Percentiles rank a stretch among this genome's conserved stretches.
Conservation (phyloP, 208 protist species). For the Crithidia expoeki region DNA sequence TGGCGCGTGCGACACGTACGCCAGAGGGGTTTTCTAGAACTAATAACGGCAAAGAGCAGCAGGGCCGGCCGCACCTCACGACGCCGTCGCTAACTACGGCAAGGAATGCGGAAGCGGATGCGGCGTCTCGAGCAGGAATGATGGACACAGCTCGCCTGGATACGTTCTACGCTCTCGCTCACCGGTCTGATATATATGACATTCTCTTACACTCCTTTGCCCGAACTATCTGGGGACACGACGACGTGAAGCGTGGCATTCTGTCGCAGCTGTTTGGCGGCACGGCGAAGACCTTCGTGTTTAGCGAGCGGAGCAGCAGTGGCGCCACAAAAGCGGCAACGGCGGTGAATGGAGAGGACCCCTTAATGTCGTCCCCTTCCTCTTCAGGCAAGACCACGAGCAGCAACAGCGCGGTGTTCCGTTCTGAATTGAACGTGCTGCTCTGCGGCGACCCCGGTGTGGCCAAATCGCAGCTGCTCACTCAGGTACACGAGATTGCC, state of each 20-base stretch:
- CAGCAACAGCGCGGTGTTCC: constrained; percentile 69
- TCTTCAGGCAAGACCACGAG: background rate
- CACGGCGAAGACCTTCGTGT: constrained; percentile 92
- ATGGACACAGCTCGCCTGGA: constrained; percentile 72
- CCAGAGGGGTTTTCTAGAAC: background rate
- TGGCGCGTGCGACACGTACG: constrained; percentile 46
- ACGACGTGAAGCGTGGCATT: constrained; percentile 99
- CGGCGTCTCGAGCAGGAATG: constrained; percentile 17
- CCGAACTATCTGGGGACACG: constrained; percentile 97
- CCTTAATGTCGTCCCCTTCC: background rate
- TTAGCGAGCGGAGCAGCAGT: constrained; percentile 29
- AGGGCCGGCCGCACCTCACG: constrained; percentile 5
- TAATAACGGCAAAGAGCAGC: background rate
- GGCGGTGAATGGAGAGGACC: background rate
- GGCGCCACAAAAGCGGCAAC: background rate
- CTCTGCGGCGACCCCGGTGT: constrained; percentile 99
- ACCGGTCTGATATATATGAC: constrained; percentile 95
- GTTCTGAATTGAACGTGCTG: constrained; percentile 99
- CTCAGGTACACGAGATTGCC: constrained; percentile 98
- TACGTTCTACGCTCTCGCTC: constrained; percentile 77
- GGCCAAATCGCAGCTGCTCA: constrained; percentile 99
- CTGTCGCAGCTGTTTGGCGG: constrained; percentile 99
- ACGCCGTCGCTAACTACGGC: constrained; percentile 22
- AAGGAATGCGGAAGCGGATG: constrained; percentile 9
- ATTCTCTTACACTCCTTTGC: constrained; percentile 95